Evolutionary conservation across 2,329 filamentous ascomycete genomes (phyloP).

Genomic region (Fulvia fulva): DNA sequence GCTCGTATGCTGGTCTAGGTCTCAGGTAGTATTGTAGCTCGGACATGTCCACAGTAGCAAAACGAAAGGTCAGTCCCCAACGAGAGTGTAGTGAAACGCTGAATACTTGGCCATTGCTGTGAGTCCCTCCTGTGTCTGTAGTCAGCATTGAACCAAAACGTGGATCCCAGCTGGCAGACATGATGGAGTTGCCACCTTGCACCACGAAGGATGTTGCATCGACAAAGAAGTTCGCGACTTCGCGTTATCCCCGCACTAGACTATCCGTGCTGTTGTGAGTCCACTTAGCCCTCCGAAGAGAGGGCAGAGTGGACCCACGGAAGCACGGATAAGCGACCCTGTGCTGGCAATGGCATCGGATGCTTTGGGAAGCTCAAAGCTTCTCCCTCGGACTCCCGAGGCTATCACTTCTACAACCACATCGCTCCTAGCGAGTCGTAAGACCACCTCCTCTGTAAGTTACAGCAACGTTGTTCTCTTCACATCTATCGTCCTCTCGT

Average conservation of each 20-base stretch:
- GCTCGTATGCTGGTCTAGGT: not conserved
- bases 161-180: not conserved
- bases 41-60: not conserved
- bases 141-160: not conserved
- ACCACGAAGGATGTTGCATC: too few species aligned
- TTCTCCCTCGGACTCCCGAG: not conserved
- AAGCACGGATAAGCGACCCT: too few species aligned
- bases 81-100: not conserved
- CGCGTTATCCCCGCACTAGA: too few species aligned
- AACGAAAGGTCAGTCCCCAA: not conserved
- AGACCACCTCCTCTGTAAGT: not conserved
- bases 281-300: too few species aligned
- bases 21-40: conserved; percentile 1
- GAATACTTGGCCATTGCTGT: not conserved
- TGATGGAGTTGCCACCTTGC: too few species aligned
- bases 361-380: not conserved
- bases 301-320: too few species aligned
- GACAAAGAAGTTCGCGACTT: too few species aligned
- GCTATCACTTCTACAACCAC: not conserved
- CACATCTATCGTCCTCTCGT: not conserved
- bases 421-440: not conserved
- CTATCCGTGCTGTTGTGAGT: too few species aligned
- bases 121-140: not conserved
- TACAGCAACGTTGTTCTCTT: not conserved
- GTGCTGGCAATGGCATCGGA: not conserved